These are phyloP conservation scores for Hibiscus syriacus DNA, from an alignment of 345 rosid genomes.

Conservation along the genomic window DNA sequence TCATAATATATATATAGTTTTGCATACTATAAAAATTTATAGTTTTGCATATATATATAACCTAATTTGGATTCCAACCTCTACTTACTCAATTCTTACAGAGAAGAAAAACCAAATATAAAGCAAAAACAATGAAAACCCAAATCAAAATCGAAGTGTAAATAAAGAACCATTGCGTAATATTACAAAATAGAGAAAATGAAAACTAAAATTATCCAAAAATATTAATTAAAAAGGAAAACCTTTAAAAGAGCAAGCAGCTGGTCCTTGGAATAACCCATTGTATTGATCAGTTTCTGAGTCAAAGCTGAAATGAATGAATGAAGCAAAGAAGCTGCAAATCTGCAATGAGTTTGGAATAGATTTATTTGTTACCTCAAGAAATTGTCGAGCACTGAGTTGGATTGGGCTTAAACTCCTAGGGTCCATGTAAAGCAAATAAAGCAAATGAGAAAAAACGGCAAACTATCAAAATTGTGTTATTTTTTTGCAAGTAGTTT, in stretches of 20 bases:
- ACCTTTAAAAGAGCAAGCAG: conserved; percentile 51
- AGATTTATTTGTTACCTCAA: not conserved
- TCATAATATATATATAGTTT: too few species aligned
- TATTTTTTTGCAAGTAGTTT: too few species aligned
- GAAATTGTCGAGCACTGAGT: not conserved
- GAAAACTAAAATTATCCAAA: not conserved
- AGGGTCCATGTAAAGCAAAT: not conserved
- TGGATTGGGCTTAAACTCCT: not conserved
- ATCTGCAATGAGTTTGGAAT: not conserved
- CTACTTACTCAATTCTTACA: not conserved
- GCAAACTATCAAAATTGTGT: too few species aligned
- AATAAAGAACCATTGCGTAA: not conserved
- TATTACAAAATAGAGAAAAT: not conserved
- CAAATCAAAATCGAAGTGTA: not conserved
- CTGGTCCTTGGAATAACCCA: conserved; percentile 50
- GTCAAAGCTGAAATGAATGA: not conserved
- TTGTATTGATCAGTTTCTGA: not conserved
- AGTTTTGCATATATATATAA: not conserved
- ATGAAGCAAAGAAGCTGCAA: not conserved
- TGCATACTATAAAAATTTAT: not conserved
- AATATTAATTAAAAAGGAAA: not conserved
- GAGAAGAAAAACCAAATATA: not conserved
- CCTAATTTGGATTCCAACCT: not conserved
- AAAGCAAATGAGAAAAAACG: too few species aligned
- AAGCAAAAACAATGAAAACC: conserved; percentile 6